Base-by-base conservation (phyloP, 352 stramenopile species). In the Phytophthora cactorum region DNA sequence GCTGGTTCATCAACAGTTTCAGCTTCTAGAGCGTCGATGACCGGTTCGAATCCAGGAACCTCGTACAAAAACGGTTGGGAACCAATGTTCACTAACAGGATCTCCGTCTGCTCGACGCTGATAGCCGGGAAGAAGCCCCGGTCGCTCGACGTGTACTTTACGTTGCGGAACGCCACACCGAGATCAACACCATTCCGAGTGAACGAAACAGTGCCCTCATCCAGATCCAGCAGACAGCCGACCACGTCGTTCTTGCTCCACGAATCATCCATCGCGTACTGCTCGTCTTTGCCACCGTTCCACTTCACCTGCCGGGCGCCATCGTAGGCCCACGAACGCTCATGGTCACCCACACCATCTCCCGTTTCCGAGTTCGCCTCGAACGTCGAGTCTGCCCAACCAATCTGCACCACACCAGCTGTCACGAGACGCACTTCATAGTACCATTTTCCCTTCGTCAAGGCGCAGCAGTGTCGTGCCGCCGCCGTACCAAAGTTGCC, bases 361-460 rank as follows among this genome's bases (percentile, higher is more conserved):
- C 92, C 94, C 1, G 78, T 78, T 47, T 81, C 85, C 1, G 89
- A 95, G 52, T 95, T 85, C 9, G 84, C 81, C 15, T 70, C 70
- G 54, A 97, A 97, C 3, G 79, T 79, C 8, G 70, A 80, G 62
- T 96, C 89, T 7, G 91, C 89, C 94, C 93, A 98, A n/a, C 94
- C 94, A 52, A 98, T 68, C 69, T 98, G 94, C 52, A 97, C 91
- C 11, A 98, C 78, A 15, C 91, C 93, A 66, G 85, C 85, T 7
- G 91, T 96, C 34, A 97, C 63, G 10, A 98, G 75, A 28, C 85
- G 84, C 14, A 97, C 93, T 61, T 98, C 93, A 69, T 96, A 98
- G 64, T 98, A 97, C 84, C 85, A 94, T 72, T 91, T 91, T 15
- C 88, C 88, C 10, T 57, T 60, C 6, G 75, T 81, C 56, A 91